A percentile compares a stretch with the other conserved stretches of the same genome.
phyloP scores from a whole-genome alignment of 306 rosid species.

The Cucurbita ficifolia region DNA sequence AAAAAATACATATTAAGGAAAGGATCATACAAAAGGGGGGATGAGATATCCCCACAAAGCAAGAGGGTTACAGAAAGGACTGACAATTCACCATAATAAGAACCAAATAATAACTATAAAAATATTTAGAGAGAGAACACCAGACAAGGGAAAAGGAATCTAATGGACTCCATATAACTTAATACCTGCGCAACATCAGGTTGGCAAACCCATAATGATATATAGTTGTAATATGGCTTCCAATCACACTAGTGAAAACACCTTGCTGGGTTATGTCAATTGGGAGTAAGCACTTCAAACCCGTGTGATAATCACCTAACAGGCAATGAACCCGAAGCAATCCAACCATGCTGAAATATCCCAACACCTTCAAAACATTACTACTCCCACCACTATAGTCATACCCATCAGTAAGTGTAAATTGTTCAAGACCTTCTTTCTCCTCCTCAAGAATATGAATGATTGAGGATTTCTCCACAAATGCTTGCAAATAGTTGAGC shows the following conservation, averaged over 20 bases:
- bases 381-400: conserved; percentile 89
- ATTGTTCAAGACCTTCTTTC: conserved; percentile 81
- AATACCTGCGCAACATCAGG: conserved; percentile 87
- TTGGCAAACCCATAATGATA: conserved; percentile 95
- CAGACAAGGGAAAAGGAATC: not conserved
- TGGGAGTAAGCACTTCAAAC: conserved; percentile 68
- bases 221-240: conserved; percentile 82
- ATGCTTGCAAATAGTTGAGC: conserved; percentile 81
- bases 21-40: not conserved
- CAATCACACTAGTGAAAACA: conserved; percentile 66
- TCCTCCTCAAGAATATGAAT: conserved; percentile 81
- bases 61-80: not conserved
- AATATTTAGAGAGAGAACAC: not conserved
- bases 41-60: not conserved
- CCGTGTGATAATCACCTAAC: conserved; percentile 92
- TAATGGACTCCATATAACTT: not conserved
- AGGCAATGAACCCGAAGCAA: conserved; percentile 88
- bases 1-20: not conserved
- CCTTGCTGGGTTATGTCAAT: conserved; percentile 84
- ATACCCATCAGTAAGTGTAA: conserved; percentile 82
- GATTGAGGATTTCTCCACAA: conserved; percentile 75
- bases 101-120: not conserved
- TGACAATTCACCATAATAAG: not conserved
- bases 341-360: conserved; percentile 95
- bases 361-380: conserved; percentile 94